These are phyloP conservation scores for Cyclotella distinguenda DNA, from an alignment of 108 stramenopile species.

Conservation along the genomic window DNA sequence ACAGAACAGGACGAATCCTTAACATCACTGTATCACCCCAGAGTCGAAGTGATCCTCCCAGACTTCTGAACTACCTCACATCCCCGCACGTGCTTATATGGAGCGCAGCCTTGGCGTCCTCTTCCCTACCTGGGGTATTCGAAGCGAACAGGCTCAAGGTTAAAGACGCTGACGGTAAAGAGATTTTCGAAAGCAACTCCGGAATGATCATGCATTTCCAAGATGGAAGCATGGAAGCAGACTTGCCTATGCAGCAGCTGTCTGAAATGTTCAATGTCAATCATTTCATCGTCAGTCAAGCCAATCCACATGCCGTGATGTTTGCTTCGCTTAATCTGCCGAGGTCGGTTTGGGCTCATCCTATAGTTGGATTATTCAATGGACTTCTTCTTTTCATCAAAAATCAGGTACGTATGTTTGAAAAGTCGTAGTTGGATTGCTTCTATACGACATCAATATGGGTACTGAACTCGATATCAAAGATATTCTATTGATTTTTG, in stretches of 20 bases:
- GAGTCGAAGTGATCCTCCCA: conserved; percentile 88
- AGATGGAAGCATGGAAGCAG: conserved; percentile 85
- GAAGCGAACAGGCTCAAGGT: conserved; percentile 92
- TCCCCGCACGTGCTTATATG: conserved; percentile 98
- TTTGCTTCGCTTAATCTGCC: conserved; percentile 78
- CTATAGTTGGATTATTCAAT: conserved; percentile 72
- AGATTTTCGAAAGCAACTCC: conserved; percentile 74
- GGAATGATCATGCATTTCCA: conserved; percentile 50
- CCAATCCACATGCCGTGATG: conserved; percentile 92
- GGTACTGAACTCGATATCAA: too few species aligned
- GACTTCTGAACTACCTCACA: conserved; percentile 97
- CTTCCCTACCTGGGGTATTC: conserved; percentile 95
- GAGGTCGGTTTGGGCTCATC: conserved; percentile 80
- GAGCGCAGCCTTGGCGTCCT: conserved; percentile 95
- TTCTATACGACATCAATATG: too few species aligned
- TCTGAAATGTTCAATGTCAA: conserved; percentile 98
- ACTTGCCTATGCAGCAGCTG: conserved; percentile 98
- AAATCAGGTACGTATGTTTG: conserved; percentile 53
- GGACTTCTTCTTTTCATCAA: conserved; percentile 85
- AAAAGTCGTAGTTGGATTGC: too few species aligned
- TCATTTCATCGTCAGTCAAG: conserved; percentile 97
- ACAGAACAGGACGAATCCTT: conserved; percentile 95
- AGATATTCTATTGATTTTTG: too few species aligned
- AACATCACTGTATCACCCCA: conserved; percentile 97
- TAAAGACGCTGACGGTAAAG: conserved; percentile 94